A percentile compares a stretch with the other conserved stretches of the same genome.
These are phyloP conservation scores for Trichoderma sp. DNA, from an alignment of 2,329 filamentous ascomycete species.

Conservation along the genomic window DNA sequence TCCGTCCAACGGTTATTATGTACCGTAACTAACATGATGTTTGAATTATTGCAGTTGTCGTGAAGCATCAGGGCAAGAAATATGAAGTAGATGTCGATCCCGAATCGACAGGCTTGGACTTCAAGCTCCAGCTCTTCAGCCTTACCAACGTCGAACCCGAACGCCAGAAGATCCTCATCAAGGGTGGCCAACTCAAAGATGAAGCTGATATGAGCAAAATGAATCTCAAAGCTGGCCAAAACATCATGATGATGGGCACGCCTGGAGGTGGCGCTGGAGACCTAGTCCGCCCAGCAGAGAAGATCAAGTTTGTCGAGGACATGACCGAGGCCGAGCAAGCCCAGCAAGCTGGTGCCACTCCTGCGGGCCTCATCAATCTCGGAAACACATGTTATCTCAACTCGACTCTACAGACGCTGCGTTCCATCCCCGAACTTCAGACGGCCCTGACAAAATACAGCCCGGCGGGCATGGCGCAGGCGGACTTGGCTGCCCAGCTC, in stretches of 20 bases:
- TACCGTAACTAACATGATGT: neutral
- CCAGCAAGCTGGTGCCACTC: slow-evolving; percentile 77
- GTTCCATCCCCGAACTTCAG: slow-evolving; percentile 88
- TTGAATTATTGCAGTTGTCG: slow-evolving; percentile 63
- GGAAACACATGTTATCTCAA: slow-evolving; percentile 99
- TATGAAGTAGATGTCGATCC: slow-evolving; percentile 92
- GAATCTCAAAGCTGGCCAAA: slow-evolving; percentile 80
- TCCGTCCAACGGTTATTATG: neutral
- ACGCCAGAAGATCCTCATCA: slow-evolving; percentile 93
- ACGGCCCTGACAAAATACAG: slow-evolving; percentile 67
- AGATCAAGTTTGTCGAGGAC: slow-evolving; percentile 89
- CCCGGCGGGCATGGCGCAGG: slow-evolving; percentile 43
- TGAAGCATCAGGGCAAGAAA: slow-evolving; percentile 95
- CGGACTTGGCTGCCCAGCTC: slow-evolving; percentile 75
- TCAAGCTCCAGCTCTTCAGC: slow-evolving; percentile 95
- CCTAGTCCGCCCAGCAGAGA: slow-evolving; percentile 73
- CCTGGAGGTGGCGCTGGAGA: slow-evolving; percentile 65
- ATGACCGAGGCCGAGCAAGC: slow-evolving; percentile 95
- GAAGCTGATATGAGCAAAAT: slow-evolving; percentile 84
- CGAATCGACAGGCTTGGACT: slow-evolving; percentile 80
- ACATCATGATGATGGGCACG: slow-evolving; percentile 96
- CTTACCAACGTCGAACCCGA: slow-evolving; percentile 95
- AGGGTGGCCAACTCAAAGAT: slow-evolving; percentile 93
- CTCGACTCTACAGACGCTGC: slow-evolving; percentile 89
- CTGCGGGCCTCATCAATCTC: slow-evolving; percentile 85